Conservation (phyloP, 179 eudicot genomes). For the Spergularia azorica region DNA sequence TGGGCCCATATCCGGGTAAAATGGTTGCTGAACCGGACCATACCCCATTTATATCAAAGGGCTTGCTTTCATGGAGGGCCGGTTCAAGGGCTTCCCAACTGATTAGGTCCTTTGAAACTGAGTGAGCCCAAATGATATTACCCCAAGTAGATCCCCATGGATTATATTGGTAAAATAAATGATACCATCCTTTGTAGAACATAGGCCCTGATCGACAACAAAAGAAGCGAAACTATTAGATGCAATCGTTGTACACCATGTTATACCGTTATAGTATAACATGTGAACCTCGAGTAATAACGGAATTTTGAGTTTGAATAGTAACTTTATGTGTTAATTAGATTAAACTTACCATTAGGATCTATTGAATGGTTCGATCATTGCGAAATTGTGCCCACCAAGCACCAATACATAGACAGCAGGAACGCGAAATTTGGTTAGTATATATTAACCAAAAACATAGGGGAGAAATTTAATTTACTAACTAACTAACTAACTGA, state of each 20-base stretch:
- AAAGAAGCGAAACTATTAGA: background rate
- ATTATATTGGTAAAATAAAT: conserved; percentile 48
- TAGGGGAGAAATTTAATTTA: background rate
- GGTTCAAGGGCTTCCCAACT: conserved; percentile 46
- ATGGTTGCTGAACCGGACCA: conserved; percentile 63
- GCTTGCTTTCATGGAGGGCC: conserved; percentile 30
- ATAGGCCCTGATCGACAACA: conserved; percentile 37
- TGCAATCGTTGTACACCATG: too few species aligned
- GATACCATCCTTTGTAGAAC: conserved; percentile 44
- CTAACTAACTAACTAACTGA: too few species aligned
- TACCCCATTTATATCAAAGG: conserved; percentile 40
- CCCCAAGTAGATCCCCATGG: conserved; percentile 47
- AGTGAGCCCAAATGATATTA: conserved; percentile 49
- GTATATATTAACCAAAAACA: conserved; percentile 1
- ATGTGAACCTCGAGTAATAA: too few species aligned
- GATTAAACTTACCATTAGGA: conserved; percentile 44
- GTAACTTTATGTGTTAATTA: too few species aligned
- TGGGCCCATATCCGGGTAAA: conserved; percentile 48
- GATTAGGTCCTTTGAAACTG: conserved; percentile 45
- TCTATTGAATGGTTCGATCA: conserved; percentile 24
- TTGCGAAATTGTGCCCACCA: conserved; percentile 4
- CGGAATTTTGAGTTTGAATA: too few species aligned
- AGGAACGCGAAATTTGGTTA: conserved; percentile 10
- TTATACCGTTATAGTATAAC: too few species aligned
- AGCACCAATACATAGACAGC: background rate